phyloP scores from a whole-genome alignment of 331 rosid genomes.

The Phaseolus coccineus region DNA sequence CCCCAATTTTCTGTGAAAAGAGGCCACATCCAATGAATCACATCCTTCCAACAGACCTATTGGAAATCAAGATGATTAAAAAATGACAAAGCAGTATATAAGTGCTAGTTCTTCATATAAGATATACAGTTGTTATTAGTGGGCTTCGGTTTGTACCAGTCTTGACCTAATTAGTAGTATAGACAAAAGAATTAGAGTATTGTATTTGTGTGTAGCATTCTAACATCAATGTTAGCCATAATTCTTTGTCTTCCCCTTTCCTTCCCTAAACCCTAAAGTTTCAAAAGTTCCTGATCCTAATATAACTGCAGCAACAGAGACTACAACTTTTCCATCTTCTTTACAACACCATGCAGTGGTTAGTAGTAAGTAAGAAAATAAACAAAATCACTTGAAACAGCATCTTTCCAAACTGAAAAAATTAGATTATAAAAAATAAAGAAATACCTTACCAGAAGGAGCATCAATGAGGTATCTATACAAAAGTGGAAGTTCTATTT shows the following conservation, averaged over 20 bases:
- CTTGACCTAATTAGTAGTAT: neutral
- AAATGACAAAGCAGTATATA: conserved; percentile 14
- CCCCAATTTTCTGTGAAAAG: conserved; percentile 84
- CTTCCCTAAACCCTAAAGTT: conserved; percentile 29
- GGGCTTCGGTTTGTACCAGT: neutral
- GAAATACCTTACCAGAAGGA: conserved; percentile 67
- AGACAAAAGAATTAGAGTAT: neutral
- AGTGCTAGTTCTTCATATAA: conserved; percentile 20
- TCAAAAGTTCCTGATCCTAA: conserved; percentile 16
- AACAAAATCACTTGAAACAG: conserved; percentile 11
- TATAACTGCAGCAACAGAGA: conserved; percentile 13
- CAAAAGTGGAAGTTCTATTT: conserved; percentile 65
- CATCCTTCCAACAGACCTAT: conserved; percentile 85
- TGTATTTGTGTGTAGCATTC: conserved; percentile 1
- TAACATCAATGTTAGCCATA: neutral
- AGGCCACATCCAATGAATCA: conserved; percentile 96
- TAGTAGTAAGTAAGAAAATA: conserved; percentile 15
- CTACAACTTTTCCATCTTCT: neutral
- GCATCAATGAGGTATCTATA: conserved; percentile 67
- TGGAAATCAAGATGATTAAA: conserved; percentile 15
- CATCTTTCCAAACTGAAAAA: conserved; percentile 26
- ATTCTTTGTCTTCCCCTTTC: conserved; percentile 11
- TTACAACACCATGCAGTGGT: neutral
- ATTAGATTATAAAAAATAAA: conserved; percentile 6
- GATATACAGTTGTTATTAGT: conserved; percentile 2